Evolutionary conservation across 1,139 yeast species (phyloP), one percentile per base, ranked within the genome.

Genomic region (Sugiyamaella castrensis): DNA sequence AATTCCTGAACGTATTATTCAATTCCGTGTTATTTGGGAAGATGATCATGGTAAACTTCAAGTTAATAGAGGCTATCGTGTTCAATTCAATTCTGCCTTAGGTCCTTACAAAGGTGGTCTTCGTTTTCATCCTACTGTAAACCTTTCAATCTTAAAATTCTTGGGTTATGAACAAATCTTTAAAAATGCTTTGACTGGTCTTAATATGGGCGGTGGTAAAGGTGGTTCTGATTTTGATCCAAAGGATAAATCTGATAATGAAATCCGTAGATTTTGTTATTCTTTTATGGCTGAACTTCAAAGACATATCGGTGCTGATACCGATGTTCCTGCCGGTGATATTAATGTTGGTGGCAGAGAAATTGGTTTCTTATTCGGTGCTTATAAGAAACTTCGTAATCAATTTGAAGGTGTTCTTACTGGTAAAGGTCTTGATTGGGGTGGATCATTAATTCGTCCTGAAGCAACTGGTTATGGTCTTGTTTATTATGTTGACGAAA

Each of bases 91-190:
- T 83, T 88, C 96, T 50, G 95, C 97, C 52, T 80, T 92, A 62
- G 98, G 98, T 70, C 98, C 98, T 63, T 92, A 87, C 87, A 92
- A 92, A 79, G 98, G 98, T 69, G 98, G 98, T 70, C 81, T 92
- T 64, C 84, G 98, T 75, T 86, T 92, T 82, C 98, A 92, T 77
- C 97, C 97, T 64, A 78, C 95, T 52, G 98, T 92, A 63, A 92
- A 89, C 75, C 80, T 92, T 66, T 88, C 97, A 50, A 87, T 92
- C 70, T 80, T 92, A 70, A 92, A 92, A 76, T 92, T 92, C 74
- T 80, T 92, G 67, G 98, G 98, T 67, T 92, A 87, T 71, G 98
- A 92, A 78, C 98, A 92, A 76, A 89, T 89, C 72, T 92, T 92
- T 81, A 92, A 92, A 81, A 92, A 92, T 70, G 98, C 98, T 49